Evolutionary conservation across 1,284 basidiomycete species (phyloP).

Genomic region (Entoloma clypeatum): DNA sequence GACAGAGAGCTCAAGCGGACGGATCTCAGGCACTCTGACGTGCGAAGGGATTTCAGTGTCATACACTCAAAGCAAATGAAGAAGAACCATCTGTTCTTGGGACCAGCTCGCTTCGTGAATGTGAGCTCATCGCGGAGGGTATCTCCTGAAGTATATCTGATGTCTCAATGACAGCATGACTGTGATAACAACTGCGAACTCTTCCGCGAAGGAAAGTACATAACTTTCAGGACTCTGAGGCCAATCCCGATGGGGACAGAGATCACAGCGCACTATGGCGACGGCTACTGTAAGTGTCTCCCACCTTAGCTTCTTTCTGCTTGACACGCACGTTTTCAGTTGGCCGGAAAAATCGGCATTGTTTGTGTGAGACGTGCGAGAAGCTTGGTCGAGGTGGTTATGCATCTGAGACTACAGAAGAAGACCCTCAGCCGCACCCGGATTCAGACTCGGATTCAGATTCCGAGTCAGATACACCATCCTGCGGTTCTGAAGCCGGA

Average conservation of each 20-base stretch:
- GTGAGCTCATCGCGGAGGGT: conserved; percentile 47
- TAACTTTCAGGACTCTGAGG: conserved; percentile 83
- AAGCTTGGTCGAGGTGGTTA: conserved; percentile 72
- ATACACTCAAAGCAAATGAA: conserved; percentile 88
- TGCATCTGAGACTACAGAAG: conserved; percentile 50
- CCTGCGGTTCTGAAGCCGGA: conserved; percentile 42
- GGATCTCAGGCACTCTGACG: conserved; percentile 65
- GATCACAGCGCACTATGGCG: conserved; percentile 82
- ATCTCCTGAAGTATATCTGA: conserved; percentile 21
- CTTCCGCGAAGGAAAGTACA: conserved; percentile 82
- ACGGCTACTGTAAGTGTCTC: conserved; percentile 67
- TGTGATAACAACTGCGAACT: conserved; percentile 89
- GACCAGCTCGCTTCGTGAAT: conserved; percentile 92
- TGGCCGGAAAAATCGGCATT: conserved; percentile 81
- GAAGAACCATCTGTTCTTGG: conserved; percentile 89
- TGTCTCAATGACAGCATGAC: conserved; percentile 63
- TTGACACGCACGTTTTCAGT: conserved; percentile 44
- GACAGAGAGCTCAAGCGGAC: conserved; percentile 78
- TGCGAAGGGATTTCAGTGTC: conserved; percentile 85
- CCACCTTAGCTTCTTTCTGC: conserved; percentile 9
- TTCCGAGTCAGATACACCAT: conserved; percentile 40
- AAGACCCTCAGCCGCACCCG: conserved; percentile 37
- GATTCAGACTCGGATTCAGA: conserved; percentile 43
- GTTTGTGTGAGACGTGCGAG: conserved; percentile 89
- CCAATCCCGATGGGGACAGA: conserved; percentile 82